Base-by-base conservation (phyloP, 1,284 basidiomycete genomes). In the Boletus sp. region DNA sequence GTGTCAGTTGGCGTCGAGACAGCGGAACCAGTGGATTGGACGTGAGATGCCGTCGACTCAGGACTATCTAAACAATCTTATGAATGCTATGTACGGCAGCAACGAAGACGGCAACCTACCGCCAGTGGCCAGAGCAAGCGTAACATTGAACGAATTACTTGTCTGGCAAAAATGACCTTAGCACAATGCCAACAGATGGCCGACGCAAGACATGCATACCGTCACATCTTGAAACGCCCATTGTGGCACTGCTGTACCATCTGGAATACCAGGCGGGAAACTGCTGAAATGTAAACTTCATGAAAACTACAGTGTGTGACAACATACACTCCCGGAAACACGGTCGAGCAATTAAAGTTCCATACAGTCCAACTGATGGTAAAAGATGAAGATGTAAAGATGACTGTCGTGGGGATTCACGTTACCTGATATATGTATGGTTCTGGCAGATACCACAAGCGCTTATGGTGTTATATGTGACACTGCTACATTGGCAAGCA, bases 401-500 rank as follows among this genome's bases (percentile, higher is more conserved):
- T 1, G 9, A 9, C 8, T 8, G 40, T 37, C 3, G 23, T 0
- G 9, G 17, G 8, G 16, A 13, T 7, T 22, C 32, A 20, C 46
- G 32, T 45, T 51, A 59, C 66, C 40, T 46, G 27, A 55, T 29
- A 23, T 47, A 49, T 8, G 55, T 55, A n/a, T 29, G 23, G 8
- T 58, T 57, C 41, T 72, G 69, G 48, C 69, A 71, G 17, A 55
- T 20, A 20, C 57, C 59, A 39, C 69, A 71, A 5, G 69, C 70
- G 32, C 61, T 64, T 10, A 69, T 32, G 27, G 60, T n/a, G 7
- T 52, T 59, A 44, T 71, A 71, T 1, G 60, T 55, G 37, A 72
- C 55, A 4, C 62, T 55, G 33, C 57, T 70, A 41, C 71, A 72
- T 32, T 57, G 49, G 43, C 70, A 72, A 5, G 12, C 2, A 25